Base-by-base conservation (phyloP, 2,329 filamentous ascomycete genomes). In the Diplocarpon rosae region DNA sequence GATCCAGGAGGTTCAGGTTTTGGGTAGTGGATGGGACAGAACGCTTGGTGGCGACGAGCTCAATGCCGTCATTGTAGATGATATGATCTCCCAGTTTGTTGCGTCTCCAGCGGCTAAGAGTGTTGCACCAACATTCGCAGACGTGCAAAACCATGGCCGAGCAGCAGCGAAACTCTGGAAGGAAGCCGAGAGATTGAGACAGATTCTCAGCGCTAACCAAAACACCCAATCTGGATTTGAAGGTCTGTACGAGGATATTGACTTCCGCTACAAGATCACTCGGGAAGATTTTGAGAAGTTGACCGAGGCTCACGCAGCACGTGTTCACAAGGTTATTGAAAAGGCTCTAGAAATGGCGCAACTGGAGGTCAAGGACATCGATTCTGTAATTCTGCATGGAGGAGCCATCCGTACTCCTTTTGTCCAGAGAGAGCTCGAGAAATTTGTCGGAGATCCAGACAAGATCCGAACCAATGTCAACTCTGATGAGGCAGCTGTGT, bases 401-500 rank as follows among this genome's bases (percentile, higher is more conserved):
- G 92, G 92, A 55, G 83, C 82, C 36, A 82, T 87, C 37, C 80
- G 92, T 49, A 96, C 90, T 8, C 92, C 92, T 0, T 95, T 96
- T 57, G 86, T 98, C 10, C 90, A 96, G 64, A 90, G 82, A 65
- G 75, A 83, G 57, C 77, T 98, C 13, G 88, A 95, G 66, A 76
- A 78, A 50, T 65, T 85, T 35, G 75, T 80, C 40, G 84, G 85
- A 31, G 76, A 73, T 14, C 66, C 79, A 7, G 78, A 83, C 41
- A 95, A 94, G 70, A 72, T 98, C 48, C 83, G 88, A 52, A 84
- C 82, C 59, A 98, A 93, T 57, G 92, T 98, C 61, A 98, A 98
- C 67, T 85, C 90, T 10, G 92, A 98, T 59, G 92, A 98, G 66
- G 84, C 92, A 17, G 92, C 92, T 40, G 92, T 94, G 9, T 94